Conservation (phyloP, 345 rosid species). For the Crucihimalaya himalaica region DNA sequence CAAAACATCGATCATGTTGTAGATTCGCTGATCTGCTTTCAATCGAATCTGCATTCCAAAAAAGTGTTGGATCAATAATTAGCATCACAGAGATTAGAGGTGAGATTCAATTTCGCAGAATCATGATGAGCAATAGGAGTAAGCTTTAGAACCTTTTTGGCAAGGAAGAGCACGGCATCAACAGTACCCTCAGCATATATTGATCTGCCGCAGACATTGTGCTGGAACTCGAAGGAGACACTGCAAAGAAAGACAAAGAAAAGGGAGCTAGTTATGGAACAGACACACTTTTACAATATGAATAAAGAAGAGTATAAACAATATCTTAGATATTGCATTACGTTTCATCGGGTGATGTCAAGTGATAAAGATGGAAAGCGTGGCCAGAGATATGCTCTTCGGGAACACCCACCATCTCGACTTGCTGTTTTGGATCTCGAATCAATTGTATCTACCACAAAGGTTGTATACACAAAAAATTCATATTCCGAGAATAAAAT, state of each 20-base stretch:
- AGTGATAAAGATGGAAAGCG: conserved; percentile 89
- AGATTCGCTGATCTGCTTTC: conserved; percentile 75
- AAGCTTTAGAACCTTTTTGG: conserved; percentile 65
- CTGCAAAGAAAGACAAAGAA: conserved; percentile 41
- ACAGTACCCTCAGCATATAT: conserved; percentile 94
- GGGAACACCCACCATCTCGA: conserved; percentile 90
- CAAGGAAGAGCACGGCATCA: conserved; percentile 84
- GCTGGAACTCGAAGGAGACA: conserved; percentile 96
- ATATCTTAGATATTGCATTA: conserved; percentile 41
- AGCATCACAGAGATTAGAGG: neutral
- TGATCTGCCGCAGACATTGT: conserved; percentile 93
- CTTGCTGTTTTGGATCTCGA: conserved; percentile 75
- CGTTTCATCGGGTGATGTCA: conserved; percentile 90
- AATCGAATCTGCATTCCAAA: conserved; percentile 52
- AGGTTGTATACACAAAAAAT: neutral
- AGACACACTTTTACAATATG: neutral
- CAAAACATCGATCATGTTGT: conserved; percentile 83
- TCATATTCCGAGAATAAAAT: neutral
- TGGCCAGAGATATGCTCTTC: conserved; percentile 86
- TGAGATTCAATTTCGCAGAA: neutral
- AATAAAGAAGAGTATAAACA: neutral
- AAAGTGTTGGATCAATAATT: conserved; percentile 1
- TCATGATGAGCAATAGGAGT: neutral
- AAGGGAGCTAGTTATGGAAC: conserved; percentile 5
- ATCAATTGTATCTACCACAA: conserved; percentile 72